A percentile compares a stretch with the other conserved stretches of the same genome.
phyloP scores from a whole-genome alignment of 192 early-diverging fungal genomes.

The Geranomyces variabilis region DNA sequence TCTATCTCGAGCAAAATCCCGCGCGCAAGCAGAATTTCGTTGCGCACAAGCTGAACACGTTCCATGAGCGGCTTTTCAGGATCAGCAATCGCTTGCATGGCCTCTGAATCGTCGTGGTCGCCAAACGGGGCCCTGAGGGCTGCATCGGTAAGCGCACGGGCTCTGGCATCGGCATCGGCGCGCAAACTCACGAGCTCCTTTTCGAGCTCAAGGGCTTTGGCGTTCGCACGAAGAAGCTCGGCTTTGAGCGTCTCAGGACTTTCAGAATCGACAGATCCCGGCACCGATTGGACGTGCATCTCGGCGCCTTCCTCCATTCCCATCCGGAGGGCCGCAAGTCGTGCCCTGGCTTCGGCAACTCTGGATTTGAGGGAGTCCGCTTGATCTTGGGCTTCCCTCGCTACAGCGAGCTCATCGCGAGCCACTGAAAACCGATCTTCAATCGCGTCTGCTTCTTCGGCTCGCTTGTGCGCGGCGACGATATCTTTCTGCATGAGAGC shows the following conservation, averaged over 20 bases:
- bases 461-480: conserved; percentile 12
- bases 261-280: neutral
- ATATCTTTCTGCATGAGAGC: conserved; percentile 33
- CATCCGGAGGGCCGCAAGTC: conserved; percentile 28
- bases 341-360: conserved; percentile 20
- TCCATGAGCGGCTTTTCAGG: neutral
- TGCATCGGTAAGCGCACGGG: conserved; percentile 26
- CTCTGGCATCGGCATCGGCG: conserved; percentile 10
- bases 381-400: conserved; percentile 20
- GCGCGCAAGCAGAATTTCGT: conserved; percentile 26
- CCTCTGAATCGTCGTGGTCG: neutral
- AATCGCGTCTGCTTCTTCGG: conserved; percentile 28
- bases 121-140: neutral
- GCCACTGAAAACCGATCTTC: conserved; percentile 16
- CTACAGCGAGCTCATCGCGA: conserved; percentile 25
- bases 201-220: conserved; percentile 14
- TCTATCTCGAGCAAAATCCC: conserved; percentile 16
- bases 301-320: conserved; percentile 34
- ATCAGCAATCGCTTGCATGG: neutral
- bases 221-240: conserved; percentile 9
- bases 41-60: neutral
- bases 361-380: conserved; percentile 20
- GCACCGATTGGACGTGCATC: neutral
- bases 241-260: conserved; percentile 16
- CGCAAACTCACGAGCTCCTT: conserved; percentile 19